phyloP scores from a whole-genome alignment of 495 filamentous ascomycete genomes.

The Lasiosphaeria hispida region DNA sequence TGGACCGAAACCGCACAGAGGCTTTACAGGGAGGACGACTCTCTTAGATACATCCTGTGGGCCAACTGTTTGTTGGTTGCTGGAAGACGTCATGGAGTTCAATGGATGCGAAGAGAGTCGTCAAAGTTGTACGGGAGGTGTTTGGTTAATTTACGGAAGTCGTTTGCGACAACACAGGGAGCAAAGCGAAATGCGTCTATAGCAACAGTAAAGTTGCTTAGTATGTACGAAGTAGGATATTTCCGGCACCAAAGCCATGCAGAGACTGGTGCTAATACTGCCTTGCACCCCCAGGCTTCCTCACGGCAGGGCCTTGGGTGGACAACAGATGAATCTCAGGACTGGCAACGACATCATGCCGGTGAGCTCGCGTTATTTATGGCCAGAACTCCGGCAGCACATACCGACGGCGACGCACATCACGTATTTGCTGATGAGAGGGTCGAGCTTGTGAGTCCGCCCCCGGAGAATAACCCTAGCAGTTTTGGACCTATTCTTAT shows the following conservation, averaged over 20 bases:
- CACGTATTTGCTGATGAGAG: conserved; percentile 21
- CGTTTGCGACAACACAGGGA: background rate
- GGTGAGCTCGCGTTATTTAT: conserved; percentile 20
- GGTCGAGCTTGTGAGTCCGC: conserved; percentile 8
- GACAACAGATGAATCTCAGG: background rate
- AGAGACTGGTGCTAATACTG: too few relatives aligned
- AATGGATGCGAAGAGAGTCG: conserved; percentile 15
- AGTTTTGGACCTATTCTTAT: background rate
- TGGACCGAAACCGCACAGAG: conserved; percentile 18
- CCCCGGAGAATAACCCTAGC: background rate
- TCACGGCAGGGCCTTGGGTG: background rate
- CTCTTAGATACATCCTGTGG: conserved; percentile 13
- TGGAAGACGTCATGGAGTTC: background rate
- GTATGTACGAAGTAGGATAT: conserved; percentile 18
- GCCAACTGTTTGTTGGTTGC: conserved; percentile 15
- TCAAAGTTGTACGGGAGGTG: conserved; percentile 11
- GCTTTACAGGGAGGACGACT: conserved; percentile 2
- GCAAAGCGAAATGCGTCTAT: background rate
- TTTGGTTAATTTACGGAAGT: conserved; percentile 6
- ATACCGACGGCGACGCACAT: conserved; percentile 12
- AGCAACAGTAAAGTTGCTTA: conserved; percentile 16
- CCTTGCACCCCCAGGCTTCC: conserved; percentile 1
- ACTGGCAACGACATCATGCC: conserved; percentile 15
- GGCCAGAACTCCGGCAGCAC: conserved; percentile 11
- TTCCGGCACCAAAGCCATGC: too few relatives aligned